phyloP scores from a whole-genome alignment of 768 basidiomycete genomes.

The Suillus subalutaceus region DNA sequence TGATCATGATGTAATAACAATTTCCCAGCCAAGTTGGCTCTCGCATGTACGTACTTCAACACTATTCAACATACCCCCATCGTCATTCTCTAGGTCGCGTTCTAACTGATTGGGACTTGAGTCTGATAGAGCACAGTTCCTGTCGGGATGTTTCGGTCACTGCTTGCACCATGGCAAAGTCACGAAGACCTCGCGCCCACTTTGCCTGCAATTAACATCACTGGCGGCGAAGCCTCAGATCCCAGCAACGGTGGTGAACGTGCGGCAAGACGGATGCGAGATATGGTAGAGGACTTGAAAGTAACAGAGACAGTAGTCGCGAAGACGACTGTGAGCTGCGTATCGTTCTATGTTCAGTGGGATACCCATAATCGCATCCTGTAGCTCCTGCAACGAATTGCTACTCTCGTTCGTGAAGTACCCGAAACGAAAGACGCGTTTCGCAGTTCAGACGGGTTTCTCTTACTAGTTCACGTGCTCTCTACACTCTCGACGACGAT shows the following conservation, averaged over 20 bases:
- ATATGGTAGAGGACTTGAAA: conserved; percentile 72
- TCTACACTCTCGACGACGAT: conserved; percentile 51
- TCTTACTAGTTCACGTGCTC: conserved; percentile 72
- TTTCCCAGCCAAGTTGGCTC: not conserved
- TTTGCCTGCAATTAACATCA: not conserved
- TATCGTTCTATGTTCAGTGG: not conserved
- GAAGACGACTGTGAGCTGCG: conserved; percentile 53
- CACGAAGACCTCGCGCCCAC: not conserved
- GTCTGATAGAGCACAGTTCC: not conserved
- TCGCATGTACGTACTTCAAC: not conserved
- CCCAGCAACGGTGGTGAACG: not conserved
- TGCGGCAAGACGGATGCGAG: conserved; percentile 52
- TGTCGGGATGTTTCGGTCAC: conserved; percentile 10
- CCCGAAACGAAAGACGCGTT: conserved; percentile 71
- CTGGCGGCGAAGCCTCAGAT: not conserved
- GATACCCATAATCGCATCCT: not conserved
- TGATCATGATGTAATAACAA: not conserved
- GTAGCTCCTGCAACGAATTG: conserved; percentile 69
- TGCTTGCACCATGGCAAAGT: conserved; percentile 10
- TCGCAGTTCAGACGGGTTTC: conserved; percentile 80
- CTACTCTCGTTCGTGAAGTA: conserved; percentile 68
- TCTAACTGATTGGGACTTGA: not conserved
- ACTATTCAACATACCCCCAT: not conserved
- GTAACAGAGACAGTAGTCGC: conserved; percentile 47
- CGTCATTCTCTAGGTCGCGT: not conserved